These are phyloP conservation scores for Plectranthus barbatus DNA, from an alignment of 257 asterid species.

Conservation along the genomic window DNA sequence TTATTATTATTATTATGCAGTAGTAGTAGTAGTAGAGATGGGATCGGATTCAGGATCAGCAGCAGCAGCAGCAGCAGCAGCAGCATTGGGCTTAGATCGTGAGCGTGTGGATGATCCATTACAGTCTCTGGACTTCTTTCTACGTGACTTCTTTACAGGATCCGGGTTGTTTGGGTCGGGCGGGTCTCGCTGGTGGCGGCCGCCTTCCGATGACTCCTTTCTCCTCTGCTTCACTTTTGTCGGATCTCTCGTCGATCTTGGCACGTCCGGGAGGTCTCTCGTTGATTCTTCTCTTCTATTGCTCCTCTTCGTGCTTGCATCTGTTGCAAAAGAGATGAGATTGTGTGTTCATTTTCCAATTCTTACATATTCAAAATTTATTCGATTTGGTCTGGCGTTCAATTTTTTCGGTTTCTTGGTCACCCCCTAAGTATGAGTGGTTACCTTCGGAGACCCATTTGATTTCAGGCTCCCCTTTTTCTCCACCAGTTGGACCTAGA, in stretches of 20 bases:
- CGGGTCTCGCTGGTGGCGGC: conserved; percentile 13
- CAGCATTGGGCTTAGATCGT: conserved; percentile 17
- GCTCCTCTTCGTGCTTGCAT: conserved; percentile 28
- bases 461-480: conserved; percentile 46
- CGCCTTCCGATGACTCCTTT: conserved; percentile 35
- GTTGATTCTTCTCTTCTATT: neutral
- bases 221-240: conserved; percentile 30
- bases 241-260: conserved; percentile 41
- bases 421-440: too few species aligned
- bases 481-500: conserved; percentile 31
- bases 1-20: too few species aligned
- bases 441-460: conserved; percentile 89
- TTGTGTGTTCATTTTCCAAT: too few species aligned
- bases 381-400: too few species aligned
- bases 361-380: too few species aligned
- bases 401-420: too few species aligned
- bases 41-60: conserved; percentile 14
- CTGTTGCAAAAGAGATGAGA: conserved; percentile 9
- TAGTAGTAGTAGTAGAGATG: conserved; percentile 7
- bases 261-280: conserved; percentile 26
- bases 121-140: conserved; percentile 50
- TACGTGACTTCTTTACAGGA: conserved; percentile 31
- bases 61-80: conserved; percentile 19
- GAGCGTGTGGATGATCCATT: conserved; percentile 34
- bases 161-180: conserved; percentile 25